phyloP scores from a whole-genome alignment of 2,329 filamentous ascomycete genomes.

The Apiospora malaysiana region DNA sequence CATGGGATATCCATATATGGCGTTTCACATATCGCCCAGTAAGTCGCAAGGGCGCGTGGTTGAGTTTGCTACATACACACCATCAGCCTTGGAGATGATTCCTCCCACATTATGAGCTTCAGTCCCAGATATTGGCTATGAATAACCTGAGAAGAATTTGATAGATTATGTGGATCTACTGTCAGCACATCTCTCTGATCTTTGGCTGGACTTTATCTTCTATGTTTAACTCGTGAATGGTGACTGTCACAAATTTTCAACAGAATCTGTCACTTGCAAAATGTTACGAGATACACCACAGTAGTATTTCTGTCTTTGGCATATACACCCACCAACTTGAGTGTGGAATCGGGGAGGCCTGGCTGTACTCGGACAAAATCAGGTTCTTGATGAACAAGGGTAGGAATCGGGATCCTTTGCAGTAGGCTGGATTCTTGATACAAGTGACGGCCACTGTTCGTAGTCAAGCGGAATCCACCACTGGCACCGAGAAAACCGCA shows the following conservation, averaged over 20 bases:
- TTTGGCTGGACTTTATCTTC: neutral
- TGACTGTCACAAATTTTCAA: neutral
- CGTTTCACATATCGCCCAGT: neutral
- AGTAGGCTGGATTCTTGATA: too few species aligned
- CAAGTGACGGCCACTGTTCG: too few species aligned
- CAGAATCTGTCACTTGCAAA: neutral
- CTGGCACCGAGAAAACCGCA: too few species aligned
- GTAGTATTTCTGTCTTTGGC: too few species aligned
- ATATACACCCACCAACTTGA: neutral
- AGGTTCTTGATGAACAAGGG: too few species aligned
- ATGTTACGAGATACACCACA: too few species aligned
- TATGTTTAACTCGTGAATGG: neutral
- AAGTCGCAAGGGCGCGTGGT: neutral
- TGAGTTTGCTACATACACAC: neutral
- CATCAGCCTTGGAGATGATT: neutral
- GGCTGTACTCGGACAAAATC: too few species aligned
- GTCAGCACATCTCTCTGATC: neutral
- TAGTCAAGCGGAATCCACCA: too few species aligned
- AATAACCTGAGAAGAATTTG: neutral
- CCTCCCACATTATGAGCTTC: neutral
- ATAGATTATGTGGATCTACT: neutral
- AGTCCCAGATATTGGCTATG: neutral
- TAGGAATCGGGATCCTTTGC: too few species aligned
- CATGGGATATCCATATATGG: conserved; percentile 5
- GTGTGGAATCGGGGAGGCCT: too few species aligned